These are phyloP conservation scores for Phylloporus sp. DNA, from an alignment of 768 basidiomycete genomes.

Conservation along the genomic window DNA sequence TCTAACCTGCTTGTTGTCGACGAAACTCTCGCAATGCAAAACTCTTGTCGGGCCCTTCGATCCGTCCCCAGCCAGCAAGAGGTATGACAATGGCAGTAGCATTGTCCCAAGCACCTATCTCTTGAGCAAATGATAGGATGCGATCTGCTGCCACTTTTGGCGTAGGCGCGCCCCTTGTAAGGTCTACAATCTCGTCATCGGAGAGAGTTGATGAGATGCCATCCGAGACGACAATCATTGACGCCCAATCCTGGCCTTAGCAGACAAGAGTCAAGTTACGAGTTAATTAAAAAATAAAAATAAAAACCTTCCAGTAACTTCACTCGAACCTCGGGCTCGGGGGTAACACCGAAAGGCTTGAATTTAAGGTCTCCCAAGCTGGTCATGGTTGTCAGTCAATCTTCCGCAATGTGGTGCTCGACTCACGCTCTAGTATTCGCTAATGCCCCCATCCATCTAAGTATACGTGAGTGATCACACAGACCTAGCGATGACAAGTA, in stretches of 20 bases:
- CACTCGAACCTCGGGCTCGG: conserved; percentile 84
- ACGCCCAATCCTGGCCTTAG: conserved; percentile 82
- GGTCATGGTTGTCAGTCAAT: conserved; percentile 6
- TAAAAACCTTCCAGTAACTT: conserved; percentile 68
- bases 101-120: conserved; percentile 82
- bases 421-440: conserved; percentile 86
- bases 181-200: conserved; percentile 92
- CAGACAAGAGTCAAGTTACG: background rate
- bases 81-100: conserved; percentile 89
- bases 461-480: background rate
- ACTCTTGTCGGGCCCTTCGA: conserved; percentile 77
- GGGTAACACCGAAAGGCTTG: conserved; percentile 88
- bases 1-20: conserved; percentile 56
- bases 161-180: conserved; percentile 65
- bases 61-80: conserved; percentile 85
- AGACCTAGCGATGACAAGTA: background rate
- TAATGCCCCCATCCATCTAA: conserved; percentile 93
- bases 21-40: conserved; percentile 81
- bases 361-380: conserved; percentile 88
- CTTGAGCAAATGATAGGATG: conserved; percentile 84
- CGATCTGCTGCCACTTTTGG: conserved; percentile 79
- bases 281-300: background rate
- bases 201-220: conserved; percentile 89
- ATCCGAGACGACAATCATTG: conserved; percentile 86
- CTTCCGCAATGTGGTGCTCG: background rate